These are phyloP conservation scores for Coelastrella sp. DNA, from an alignment of 139 green algal species.

Conservation along the genomic window DNA sequence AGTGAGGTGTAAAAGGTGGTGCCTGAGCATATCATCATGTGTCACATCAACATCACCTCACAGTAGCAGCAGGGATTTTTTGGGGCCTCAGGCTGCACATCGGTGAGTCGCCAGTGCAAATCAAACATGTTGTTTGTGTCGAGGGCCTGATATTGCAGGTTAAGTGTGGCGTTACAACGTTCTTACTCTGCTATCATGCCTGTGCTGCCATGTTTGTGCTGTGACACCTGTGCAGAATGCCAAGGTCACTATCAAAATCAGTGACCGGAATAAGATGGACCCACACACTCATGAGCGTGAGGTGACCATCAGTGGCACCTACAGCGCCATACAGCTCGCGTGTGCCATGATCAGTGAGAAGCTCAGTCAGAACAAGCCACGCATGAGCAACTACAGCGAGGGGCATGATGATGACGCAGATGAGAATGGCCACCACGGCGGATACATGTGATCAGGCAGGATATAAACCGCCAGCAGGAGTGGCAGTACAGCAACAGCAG, in stretches of 20 bases:
- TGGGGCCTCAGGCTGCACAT: no score
- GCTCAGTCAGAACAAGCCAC: conserved; percentile 53
- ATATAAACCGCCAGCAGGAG: background rate
- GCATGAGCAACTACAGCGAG: conserved; percentile 17
- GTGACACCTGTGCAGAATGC: conserved; percentile 50
- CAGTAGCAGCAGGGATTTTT: no score
- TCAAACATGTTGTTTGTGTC: background rate
- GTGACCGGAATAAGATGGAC: conserved; percentile 71
- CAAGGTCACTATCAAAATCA: conserved; percentile 72
- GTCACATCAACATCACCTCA: no score
- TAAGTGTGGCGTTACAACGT: background rate
- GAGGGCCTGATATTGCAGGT: background rate
- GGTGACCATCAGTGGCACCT: conserved; percentile 64
- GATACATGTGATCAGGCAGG: conserved; percentile 24
- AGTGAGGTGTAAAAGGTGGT: no score
- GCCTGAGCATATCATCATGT: no score
- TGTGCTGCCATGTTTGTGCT: background rate
- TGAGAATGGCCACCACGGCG: conserved; percentile 26
- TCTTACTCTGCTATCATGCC: background rate
- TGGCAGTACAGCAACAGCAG: background rate
- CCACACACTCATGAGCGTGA: conserved; percentile 67
- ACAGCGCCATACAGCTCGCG: conserved; percentile 67
- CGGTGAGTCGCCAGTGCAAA: no score
- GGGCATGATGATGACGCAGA: conserved; percentile 34
- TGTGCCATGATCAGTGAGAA: conserved; percentile 76